Evolutionary conservation across 1,284 basidiomycete species (phyloP).

Genomic region (Wolfiporia cocos): DNA sequence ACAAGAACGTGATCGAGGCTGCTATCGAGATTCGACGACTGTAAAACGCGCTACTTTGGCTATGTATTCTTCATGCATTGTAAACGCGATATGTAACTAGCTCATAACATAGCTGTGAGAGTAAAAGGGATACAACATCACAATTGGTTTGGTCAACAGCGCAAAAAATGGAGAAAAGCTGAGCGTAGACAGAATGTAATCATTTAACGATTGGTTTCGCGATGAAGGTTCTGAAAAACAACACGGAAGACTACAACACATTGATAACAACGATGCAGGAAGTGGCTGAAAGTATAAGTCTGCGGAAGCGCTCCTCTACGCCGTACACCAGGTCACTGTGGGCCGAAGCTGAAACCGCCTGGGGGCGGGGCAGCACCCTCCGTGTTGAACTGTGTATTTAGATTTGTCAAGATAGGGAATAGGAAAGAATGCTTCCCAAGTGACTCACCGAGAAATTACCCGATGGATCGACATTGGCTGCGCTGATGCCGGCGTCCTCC

Average conservation of each 20-base stretch:
- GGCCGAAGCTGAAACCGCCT: conserved; percentile 91
- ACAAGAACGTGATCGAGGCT: no score
- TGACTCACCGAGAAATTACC: conserved; percentile 87
- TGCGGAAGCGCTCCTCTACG: no score
- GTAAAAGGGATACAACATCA: no score
- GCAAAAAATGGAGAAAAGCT: background rate
- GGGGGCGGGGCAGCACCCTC: conserved; percentile 84
- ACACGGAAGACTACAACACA: conserved; percentile 16
- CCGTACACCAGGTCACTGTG: conserved; percentile 17
- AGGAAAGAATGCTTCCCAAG: conserved; percentile 4
- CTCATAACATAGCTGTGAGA: no score
- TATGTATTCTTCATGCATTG: no score
- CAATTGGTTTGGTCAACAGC: no score
- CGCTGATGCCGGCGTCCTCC: conserved; percentile 73
- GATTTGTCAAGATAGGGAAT: conserved; percentile 4
- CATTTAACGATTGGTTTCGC: background rate
- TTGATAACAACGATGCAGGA: no score
- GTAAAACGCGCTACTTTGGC: no score
- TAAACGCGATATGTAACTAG: no score
- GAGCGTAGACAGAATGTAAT: conserved; percentile 2
- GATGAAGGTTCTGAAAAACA: conserved; percentile 15
- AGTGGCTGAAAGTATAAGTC: no score
- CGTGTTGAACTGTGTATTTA: conserved; percentile 66
- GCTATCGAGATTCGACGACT: no score
- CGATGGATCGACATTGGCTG: conserved; percentile 80